Evolutionary conservation across 371 early-diverging fungal species (phyloP), one percentile per base, ranked within the genome.

Genomic region (Mortierella sp.): DNA sequence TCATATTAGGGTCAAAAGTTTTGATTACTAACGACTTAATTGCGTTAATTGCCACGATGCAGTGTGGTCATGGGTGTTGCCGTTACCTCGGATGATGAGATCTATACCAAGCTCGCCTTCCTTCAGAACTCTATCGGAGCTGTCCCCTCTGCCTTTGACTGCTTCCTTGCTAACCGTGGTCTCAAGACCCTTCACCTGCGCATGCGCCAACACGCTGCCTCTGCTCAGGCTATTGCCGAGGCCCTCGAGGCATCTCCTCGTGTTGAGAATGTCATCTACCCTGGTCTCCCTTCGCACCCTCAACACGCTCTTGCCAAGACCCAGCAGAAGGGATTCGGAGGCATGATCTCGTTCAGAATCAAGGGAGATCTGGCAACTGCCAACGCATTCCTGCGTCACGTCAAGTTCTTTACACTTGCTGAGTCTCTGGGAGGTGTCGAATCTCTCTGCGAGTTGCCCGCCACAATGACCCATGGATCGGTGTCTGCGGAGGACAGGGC

Each of bases 61-160:
- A 70, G 70, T 81, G 97, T 96, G 19, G 93, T 97, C 14, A 96
- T 97, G 95, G 99, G 99, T 78, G 89, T 96, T 44, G 95, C 94
- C 31, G 90, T 92, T 17, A 95, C 94, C 56, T 91, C 85, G 80
- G 81, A 88, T 78, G 89, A 91, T 39, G 86, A 84, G 50, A 65
- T 96, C 59, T 84, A 87, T 67, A 86, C 90, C 24, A 89, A 91
- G 79, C 82, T 99, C 39, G 81, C 83, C 50, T 98, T 98, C 83
- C 83, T 97, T 78, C 98, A 97, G 81, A 98, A 98, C 87, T 84
- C 96, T 21, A 89, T 96, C 60, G 99, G 99, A 59, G 96, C 95
- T 47, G 93, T 97, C 15, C 98, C 98, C n/a, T 89, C 91, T 55
- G 92, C 98, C n/a, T 97, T 98, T 64, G 99, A 99, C 80, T 97